Evolutionary conservation across 2,329 filamentous ascomycete species (phyloP).

Genomic region (Dothideomycetes sp.): DNA sequence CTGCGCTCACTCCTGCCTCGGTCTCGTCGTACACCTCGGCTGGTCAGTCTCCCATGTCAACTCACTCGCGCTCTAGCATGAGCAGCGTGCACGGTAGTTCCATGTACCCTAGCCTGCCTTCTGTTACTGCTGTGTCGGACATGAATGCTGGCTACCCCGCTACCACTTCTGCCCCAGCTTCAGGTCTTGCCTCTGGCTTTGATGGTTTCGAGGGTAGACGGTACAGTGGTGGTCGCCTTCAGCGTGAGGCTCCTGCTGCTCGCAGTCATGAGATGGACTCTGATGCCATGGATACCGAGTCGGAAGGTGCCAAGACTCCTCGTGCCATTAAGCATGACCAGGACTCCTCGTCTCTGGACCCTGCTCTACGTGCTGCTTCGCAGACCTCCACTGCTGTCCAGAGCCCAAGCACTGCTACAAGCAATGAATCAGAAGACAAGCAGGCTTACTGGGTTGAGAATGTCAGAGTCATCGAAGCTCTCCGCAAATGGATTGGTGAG

Average conservation of each 20-base stretch:
- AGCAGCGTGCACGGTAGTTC: conserved; percentile 42
- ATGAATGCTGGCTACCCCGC: conserved; percentile 49
- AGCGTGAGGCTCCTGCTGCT: conserved; percentile 42
- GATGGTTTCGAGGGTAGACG: conserved; percentile 52
- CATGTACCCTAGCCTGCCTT: conserved; percentile 67
- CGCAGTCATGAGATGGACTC: conserved; percentile 31
- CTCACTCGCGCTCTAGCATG: conserved; percentile 50
- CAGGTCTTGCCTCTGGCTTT: conserved; percentile 58
- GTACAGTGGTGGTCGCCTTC: conserved; percentile 52
- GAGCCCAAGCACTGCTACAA: conserved; percentile 19
- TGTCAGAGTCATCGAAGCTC: conserved; percentile 53
- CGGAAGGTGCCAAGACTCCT: conserved; percentile 28
- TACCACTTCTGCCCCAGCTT: conserved; percentile 57
- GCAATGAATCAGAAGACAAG: conserved; percentile 33
- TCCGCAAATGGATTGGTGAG: conserved; percentile 49
- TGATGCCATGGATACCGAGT: conserved; percentile 34
- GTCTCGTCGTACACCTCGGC: conserved; percentile 64
- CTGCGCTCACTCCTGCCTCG: conserved; percentile 67
- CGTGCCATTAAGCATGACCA: conserved; percentile 26
- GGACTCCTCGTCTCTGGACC: conserved; percentile 26
- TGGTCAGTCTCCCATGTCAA: conserved; percentile 68
- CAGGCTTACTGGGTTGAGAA: conserved; percentile 54
- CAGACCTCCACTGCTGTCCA: conserved; percentile 16
- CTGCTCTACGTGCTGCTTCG: conserved; percentile 26
- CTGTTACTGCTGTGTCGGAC: conserved; percentile 57